Evolutionary conservation across 768 basidiomycete genomes (phyloP), one percentile per base, ranked within the genome.

Genomic region (Lentinula guzmanii): DNA sequence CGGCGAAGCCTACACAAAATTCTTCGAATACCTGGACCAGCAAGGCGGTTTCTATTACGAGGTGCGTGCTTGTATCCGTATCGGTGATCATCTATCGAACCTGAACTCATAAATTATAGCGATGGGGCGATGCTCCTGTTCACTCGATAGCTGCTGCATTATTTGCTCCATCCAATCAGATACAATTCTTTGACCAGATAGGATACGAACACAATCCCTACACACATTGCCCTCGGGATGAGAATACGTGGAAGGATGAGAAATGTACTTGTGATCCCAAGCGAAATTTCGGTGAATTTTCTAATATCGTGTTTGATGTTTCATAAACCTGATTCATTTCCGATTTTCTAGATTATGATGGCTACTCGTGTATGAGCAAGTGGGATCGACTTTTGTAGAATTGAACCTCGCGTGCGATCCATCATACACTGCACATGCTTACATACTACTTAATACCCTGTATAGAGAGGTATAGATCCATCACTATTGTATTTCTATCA

Each of bases 141-240:
- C 87, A 89, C 67, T 83, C 81, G 33, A 86, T 89, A 60, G 88
- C 82, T 13, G 87, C 84, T 1, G 82, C 85, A 0, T 71, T 89
- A 21, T 85, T 89, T 68, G 78, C 81, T 11, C 63, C 68, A 0
- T 81, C 80, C 62, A 79, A 84, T 61, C 80, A 85, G 71, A 80
- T 91, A 43, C 87, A 90, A 67, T 91, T 86, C 75, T 91, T 90
- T 72, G 75, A 84, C 54, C 85, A 90, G 66, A 90, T 92, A 46
- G 89, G 89, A 16, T 80, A 79, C 68, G 71, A 77, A 63, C 84
- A 86, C 67, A 75, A 80, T 58, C 81, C 79, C 5, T 84, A 80
- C 72, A 81, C 77, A 64, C 83, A 84, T 68, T 82, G 85, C 69
- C 76, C 77, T 1, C 64, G 69, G 48, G 61, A 65, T 59, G 62